phyloP scores from a whole-genome alignment of 345 rosid species.

The Citrus australasica region DNA sequence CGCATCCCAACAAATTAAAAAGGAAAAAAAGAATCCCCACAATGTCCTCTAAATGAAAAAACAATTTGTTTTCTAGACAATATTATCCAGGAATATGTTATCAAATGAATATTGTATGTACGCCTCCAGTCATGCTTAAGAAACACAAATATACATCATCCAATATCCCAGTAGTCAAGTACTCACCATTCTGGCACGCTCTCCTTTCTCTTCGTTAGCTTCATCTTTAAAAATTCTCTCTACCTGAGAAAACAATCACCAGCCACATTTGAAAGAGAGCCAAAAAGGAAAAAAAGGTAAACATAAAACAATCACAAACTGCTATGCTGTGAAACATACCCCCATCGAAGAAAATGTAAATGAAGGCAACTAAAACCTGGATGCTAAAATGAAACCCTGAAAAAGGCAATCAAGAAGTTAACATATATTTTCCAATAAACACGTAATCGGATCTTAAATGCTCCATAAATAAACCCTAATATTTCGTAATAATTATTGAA shows the following conservation, averaged over 20 bases:
- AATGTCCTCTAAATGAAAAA: neutral
- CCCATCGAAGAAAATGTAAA: slow-evolving; percentile 18
- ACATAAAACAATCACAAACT: neutral
- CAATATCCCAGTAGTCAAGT: neutral
- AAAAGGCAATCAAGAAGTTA: neutral
- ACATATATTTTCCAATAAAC: neutral
- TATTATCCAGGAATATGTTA: neutral
- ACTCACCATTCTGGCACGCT: slow-evolving; percentile 91
- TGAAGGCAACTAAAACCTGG: neutral
- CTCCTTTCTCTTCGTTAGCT: slow-evolving; percentile 94
- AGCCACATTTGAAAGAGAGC: neutral
- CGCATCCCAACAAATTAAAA: neutral
- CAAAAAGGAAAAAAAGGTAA: neutral
- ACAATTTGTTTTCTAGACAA: neutral
- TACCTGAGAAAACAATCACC: slow-evolving; percentile 35
- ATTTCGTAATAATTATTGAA: neutral
- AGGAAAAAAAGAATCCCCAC: neutral
- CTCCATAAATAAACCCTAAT: neutral
- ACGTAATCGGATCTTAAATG: neutral
- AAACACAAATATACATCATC: neutral
- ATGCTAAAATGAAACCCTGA: slow-evolving; percentile 17
- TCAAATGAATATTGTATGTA: neutral
- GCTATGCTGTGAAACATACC: slow-evolving; percentile 20
- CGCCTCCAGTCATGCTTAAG: neutral
- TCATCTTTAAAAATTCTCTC: slow-evolving; percentile 84